Base-by-base conservation (phyloP, 305 asterid species). In the Andrographis paniculata region DNA sequence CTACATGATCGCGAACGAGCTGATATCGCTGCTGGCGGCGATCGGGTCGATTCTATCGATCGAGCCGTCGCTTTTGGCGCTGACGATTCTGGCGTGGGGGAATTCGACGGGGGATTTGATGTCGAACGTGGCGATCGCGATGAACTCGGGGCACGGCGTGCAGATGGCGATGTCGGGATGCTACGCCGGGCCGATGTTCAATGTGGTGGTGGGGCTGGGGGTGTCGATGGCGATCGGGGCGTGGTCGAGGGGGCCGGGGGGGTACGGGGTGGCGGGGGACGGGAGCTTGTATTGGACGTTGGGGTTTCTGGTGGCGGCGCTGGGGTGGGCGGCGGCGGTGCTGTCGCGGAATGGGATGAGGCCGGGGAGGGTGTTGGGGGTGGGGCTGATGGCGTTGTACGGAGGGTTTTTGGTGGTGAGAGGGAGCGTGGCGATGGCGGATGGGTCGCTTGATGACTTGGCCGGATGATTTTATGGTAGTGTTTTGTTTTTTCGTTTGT, bases 51-150 rank as follows among this genome's bases (percentile, higher is more conserved):
- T 88, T 17, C 68, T 79, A 5, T 63, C 64, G 8, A 69, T 88
- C 60, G 70, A 69, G 20, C 81, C 95, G 0, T 69, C 93, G 0
- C 59, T 84, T 5, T 78, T 85, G 13, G 93, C 80, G 0, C 58
- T 88, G 52, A 88, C 95, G 0, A 56, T 88, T 43, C 36, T 88
- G 65, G 97, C 97, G 7, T 88, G 97, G 97, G 97, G 97, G 4
- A 88, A 88, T 66, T 88, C 97, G 8, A 73, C 79, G 77, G 95
- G 95, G 4, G 97, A 88, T 46, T 61, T 88, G 8, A 72, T 82
- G 78, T 74, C 97, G 5, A 88, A 88, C 17, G 83, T 79, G 8
- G 86, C 94, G 1, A 70, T 88, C 57, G 95, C 97, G 0, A 55
- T 60, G 74, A 80, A 64, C 10, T 75, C 80, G 0, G 70, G 74